These are phyloP conservation scores for Fusarium sororula DNA, from an alignment of 2,329 filamentous ascomycete genomes.

Conservation along the genomic window DNA sequence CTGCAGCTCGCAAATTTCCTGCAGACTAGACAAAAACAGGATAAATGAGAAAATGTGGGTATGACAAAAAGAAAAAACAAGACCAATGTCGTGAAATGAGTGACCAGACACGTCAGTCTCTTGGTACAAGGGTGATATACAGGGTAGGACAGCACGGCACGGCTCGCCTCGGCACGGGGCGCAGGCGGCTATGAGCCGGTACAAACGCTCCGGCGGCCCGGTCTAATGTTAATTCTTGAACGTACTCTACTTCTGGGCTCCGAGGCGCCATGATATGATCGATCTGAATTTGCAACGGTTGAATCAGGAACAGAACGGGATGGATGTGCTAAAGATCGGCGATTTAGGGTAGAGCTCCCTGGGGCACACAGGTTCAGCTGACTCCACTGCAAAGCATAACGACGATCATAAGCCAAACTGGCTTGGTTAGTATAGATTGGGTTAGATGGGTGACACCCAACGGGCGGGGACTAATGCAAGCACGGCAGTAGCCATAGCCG, in stretches of 20 bases:
- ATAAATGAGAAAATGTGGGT: no score
- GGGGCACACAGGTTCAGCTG: background rate
- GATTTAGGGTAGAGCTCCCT: background rate
- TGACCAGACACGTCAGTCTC: background rate
- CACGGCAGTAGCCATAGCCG: background rate
- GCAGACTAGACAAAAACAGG: no score
- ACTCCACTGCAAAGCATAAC: background rate
- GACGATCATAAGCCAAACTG: background rate
- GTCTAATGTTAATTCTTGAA: background rate
- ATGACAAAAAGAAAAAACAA: no score
- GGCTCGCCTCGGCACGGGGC: background rate
- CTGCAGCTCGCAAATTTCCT: no score
- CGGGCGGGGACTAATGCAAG: background rate
- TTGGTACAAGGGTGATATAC: background rate
- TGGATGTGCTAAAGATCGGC: background rate
- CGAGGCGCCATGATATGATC: background rate
- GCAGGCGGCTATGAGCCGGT: background rate
- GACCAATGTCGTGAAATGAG: no score
- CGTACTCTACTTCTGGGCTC: background rate
- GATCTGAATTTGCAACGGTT: background rate
- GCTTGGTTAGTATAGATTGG: background rate
- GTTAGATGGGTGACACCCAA: no score
- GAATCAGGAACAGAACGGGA: background rate
- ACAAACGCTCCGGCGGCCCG: background rate
- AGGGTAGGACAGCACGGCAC: background rate